These are phyloP conservation scores for Candolleomyces efflorescens DNA, from an alignment of 768 basidiomycete genomes.

Conservation along the genomic window DNA sequence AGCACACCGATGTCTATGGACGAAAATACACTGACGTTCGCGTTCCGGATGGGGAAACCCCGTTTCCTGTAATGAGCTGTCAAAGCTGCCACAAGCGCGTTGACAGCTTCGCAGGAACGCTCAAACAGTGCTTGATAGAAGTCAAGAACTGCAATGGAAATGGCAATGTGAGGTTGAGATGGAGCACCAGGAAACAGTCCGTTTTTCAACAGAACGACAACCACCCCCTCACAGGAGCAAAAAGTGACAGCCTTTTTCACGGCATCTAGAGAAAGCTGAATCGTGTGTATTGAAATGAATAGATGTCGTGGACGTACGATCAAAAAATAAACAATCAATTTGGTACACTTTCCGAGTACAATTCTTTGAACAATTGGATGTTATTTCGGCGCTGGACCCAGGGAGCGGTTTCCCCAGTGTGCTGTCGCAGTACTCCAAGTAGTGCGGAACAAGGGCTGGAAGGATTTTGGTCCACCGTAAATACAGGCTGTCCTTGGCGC, in stretches of 20 bases:
- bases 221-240: slow-evolving; percentile 14
- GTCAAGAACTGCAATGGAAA: slow-evolving; percentile 12
- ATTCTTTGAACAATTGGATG: no score
- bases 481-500: no score
- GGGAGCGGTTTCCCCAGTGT: no score
- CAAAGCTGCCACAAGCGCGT: slow-evolving; percentile 9
- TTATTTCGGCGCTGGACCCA: no score
- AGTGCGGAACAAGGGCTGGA: no score
- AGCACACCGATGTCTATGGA: no score
- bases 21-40: slow-evolving; percentile 3
- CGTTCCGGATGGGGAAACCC: slow-evolving; percentile 5
- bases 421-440: no score
- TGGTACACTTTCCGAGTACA: no score
- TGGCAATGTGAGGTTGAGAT: slow-evolving; percentile 10
- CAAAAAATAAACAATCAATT: no score
- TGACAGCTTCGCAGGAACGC: slow-evolving; percentile 14
- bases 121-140: slow-evolving; percentile 13
- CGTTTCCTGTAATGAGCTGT: slow-evolving; percentile 8
- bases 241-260: not conserved
- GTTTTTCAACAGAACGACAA: slow-evolving; percentile 19
- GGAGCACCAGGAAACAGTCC: slow-evolving; percentile 15
- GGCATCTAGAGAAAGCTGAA: not conserved
- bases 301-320: no score
- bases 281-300: no score
- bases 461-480: no score